Evolutionary conservation across 2,329 filamentous ascomycete species (phyloP), one percentile per base, ranked within the genome.

Genomic region (Talaromyces sp.): DNA sequence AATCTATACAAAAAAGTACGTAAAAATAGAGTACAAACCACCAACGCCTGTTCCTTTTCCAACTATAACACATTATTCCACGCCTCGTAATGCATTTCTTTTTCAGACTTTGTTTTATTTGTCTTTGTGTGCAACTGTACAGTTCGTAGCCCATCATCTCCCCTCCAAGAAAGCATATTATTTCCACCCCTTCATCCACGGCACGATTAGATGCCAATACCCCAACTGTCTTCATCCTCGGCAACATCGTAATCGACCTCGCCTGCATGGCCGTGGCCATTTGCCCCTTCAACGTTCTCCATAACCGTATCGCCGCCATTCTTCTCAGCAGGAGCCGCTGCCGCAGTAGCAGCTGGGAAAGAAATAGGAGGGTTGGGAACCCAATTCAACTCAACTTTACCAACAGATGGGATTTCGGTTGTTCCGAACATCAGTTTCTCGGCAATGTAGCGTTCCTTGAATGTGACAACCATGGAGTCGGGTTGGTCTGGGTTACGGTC

Each of bases 321-420:
- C 3, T 67, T 68, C 9, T 66, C 36, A 5, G 64, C 30, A 1
- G 66, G 56, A n/a, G 67, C 33, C 9, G 67, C 55, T 22, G 72
- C 25, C 4, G 66, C 1, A 64, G 59, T 28, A 65, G 33, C 11
- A 66, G 58, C 39, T 71, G 67, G 30, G 7, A 39, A 56, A 10
- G 59, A 51, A 17, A 53, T 60, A 3, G 71, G 72, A 1, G 71
- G 72, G 30, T 77, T 77, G 39, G 78, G 71, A n/a, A 83, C 72
- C 85, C 85, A 87, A 2, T 77, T 73, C 49, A 86, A 73, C 54
- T 85, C 81, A 28, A 85, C 76, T 51, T 82, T 80, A 30, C 82
- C 83, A 7, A 85, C 75, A 2, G 78, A 75, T 0, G 82, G 82
- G 55, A 85, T 82, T 5, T 76, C 70, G 61, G 73, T 71, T 0